Evolutionary conservation across 768 basidiomycete species (phyloP), one percentile per base, ranked within the genome.

Genomic region (Hygrocybe punicea): DNA sequence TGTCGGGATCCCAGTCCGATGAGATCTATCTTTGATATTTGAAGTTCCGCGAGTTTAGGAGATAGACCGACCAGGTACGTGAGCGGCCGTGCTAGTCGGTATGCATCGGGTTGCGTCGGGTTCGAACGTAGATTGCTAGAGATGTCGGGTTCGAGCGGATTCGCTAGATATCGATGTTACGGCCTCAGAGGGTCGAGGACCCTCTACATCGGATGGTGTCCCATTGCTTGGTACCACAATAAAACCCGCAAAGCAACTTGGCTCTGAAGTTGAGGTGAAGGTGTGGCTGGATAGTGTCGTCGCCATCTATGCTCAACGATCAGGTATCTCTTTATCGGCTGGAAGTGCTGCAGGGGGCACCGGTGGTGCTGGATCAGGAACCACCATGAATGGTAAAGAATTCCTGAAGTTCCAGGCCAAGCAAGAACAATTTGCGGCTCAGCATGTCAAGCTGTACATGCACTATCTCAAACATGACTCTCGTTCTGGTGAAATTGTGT

Each of bases 401-500:
- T 98, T 99, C 81, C 75, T 93, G 69, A 93, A 94, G 73, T 98
- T 98, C 84, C 91, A 93, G 65, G 81, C 85, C 2, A 91, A 97
- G 55, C 96, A 98, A 71, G 83, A 97, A 69, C 84, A 87, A 53
- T 95, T 98, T 61, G 93, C 91, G 19, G 80, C 85, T 47, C 93
- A 95, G 65, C 93, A 99, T 63, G 84, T 99, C 57, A 95, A 98
- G 68, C 82, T 98, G 13, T 91, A 96, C 69, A 96, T 96, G 86
- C 93, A 96, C 59, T 96, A 98, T 71, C 86, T 99, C 62, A 87
- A 88, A 54, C 89, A 89, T 40, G 97, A 99, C 69, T 89, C 93
- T 39, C 88, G 97, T 57, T 86, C 89, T 13, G 96, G 97, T 19
- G 93, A 96, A 65, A 85, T 93, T 60, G 85, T 89, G 39, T 88